A percentile compares a stretch with the other conserved stretches of the same genome.
phyloP scores from a whole-genome alignment of 2,329 filamentous ascomycete species.

The Pseudogymnoascus sp. region DNA sequence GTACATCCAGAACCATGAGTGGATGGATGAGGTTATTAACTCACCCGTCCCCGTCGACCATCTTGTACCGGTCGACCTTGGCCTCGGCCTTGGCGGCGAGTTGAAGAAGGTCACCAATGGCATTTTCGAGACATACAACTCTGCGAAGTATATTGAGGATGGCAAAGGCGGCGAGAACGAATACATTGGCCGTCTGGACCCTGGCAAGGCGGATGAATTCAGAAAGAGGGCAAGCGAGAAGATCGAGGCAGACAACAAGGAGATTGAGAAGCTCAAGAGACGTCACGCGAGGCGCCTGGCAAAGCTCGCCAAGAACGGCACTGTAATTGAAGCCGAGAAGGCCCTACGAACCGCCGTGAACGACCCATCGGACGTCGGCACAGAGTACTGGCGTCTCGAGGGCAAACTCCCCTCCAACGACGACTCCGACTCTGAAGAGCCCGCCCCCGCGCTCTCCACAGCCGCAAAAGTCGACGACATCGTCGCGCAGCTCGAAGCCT shows the following conservation, averaged over 20 bases:
- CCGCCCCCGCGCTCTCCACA: slow-evolving; percentile 18
- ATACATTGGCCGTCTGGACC: slow-evolving; percentile 58
- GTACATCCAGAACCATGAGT: slow-evolving; percentile 93
- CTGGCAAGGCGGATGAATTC: slow-evolving; percentile 75
- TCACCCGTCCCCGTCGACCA: slow-evolving; percentile 81
- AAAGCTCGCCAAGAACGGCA: slow-evolving; percentile 61
- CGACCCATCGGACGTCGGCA: slow-evolving; percentile 41
- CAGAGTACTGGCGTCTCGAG: slow-evolving; percentile 57
- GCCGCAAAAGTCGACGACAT: slow-evolving; percentile 58
- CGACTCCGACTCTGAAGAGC: slow-evolving; percentile 37
- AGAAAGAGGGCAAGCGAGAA: slow-evolving; percentile 66
- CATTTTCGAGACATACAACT: slow-evolving; percentile 54
- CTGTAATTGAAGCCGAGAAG: slow-evolving; percentile 65
- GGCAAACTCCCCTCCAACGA: slow-evolving; percentile 37
- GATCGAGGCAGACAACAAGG: slow-evolving; percentile 62
- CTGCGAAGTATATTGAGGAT: slow-evolving; percentile 14
- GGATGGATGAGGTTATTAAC: slow-evolving; percentile 96
- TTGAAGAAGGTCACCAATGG: slow-evolving; percentile 73
- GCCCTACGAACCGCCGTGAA: slow-evolving; percentile 60
- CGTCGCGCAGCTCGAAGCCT: slow-evolving; percentile 62
- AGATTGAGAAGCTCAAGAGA: slow-evolving; percentile 77
- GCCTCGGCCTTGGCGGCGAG: slow-evolving; percentile 75
- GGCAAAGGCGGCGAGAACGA: slow-evolving; percentile 45
- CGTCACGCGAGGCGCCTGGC: slow-evolving; percentile 69
- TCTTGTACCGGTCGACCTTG: slow-evolving; percentile 79